phyloP scores from a whole-genome alignment of 306 rosid genomes.

The Pterocarpus santalinus region DNA sequence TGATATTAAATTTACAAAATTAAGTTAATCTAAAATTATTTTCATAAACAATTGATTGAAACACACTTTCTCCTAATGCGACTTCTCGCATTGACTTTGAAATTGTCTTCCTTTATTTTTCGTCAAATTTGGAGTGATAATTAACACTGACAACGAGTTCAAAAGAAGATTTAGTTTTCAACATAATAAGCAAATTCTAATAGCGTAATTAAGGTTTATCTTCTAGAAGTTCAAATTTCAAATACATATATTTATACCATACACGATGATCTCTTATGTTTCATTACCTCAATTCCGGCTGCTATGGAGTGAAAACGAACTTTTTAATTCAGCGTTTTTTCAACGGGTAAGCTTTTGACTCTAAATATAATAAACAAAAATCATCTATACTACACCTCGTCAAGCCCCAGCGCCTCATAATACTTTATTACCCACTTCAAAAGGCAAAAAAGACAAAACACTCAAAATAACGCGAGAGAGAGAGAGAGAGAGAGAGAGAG shows the following conservation, averaged over 20 bases:
- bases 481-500: no score
- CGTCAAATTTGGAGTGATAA: background rate
- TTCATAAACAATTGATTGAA: no score
- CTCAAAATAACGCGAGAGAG: no score
- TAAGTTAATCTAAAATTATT: no score
- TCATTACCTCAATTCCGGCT: conserved; percentile 23
- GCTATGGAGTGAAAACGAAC: background rate
- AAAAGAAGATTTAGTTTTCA: background rate
- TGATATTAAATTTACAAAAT: no score
- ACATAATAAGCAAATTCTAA: background rate
- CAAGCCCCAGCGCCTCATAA: no score
- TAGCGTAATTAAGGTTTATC: background rate
- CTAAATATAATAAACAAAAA: background rate
- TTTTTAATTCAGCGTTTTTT: conserved; percentile 14
- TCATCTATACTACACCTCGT: background rate
- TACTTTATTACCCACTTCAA: no score
- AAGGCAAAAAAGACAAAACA: no score
- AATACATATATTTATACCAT: background rate
- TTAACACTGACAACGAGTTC: background rate
- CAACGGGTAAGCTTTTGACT: background rate
- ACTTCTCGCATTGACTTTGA: background rate
- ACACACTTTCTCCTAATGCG: background rate
- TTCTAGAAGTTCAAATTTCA: conserved; percentile 3
- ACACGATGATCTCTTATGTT: background rate
- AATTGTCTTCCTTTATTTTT: background rate